Conservation (phyloP, 306 rosid genomes). For the Vicia faba region DNA sequence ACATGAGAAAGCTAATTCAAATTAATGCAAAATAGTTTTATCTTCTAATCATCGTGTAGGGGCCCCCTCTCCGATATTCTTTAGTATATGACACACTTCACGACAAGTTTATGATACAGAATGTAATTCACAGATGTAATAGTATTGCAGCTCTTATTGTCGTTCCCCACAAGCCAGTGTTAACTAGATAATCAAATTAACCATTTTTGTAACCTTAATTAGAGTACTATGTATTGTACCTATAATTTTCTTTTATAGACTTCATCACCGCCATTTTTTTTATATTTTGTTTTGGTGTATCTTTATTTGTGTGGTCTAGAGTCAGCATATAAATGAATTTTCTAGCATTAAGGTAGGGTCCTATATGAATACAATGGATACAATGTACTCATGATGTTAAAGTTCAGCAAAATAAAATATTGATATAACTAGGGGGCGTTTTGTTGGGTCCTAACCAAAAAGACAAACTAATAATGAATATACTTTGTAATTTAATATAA, state of each 20-base stretch:
- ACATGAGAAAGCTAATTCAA: conserved; percentile 29
- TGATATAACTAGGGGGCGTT: background rate
- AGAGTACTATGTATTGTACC: conserved; percentile 31
- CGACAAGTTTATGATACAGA: conserved; percentile 39
- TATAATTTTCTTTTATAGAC: background rate
- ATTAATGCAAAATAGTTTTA: conserved; percentile 35
- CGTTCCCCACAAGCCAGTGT: conserved; percentile 26
- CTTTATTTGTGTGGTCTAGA: conserved; percentile 29
- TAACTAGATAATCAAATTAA: conserved; percentile 29
- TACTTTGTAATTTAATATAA: background rate
- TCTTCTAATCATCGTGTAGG: conserved; percentile 38
- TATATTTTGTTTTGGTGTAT: conserved; percentile 23
- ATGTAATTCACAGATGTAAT: conserved; percentile 38
- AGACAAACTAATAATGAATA: background rate
- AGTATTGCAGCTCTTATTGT: conserved; percentile 23
- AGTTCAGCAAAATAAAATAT: background rate
- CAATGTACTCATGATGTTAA: background rate
- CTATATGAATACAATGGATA: background rate
- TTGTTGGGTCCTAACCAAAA: background rate
- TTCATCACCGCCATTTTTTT: conserved; percentile 24
- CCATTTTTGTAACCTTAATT: conserved; percentile 18
- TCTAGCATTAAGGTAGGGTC: conserved; percentile 2
- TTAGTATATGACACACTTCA: conserved; percentile 15
- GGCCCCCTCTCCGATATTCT: conserved; percentile 28
- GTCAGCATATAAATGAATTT: conserved; percentile 13